Base-by-base conservation (phyloP, 108 stramenopile genomes). In the Halocafeteria seosinensis region DNA sequence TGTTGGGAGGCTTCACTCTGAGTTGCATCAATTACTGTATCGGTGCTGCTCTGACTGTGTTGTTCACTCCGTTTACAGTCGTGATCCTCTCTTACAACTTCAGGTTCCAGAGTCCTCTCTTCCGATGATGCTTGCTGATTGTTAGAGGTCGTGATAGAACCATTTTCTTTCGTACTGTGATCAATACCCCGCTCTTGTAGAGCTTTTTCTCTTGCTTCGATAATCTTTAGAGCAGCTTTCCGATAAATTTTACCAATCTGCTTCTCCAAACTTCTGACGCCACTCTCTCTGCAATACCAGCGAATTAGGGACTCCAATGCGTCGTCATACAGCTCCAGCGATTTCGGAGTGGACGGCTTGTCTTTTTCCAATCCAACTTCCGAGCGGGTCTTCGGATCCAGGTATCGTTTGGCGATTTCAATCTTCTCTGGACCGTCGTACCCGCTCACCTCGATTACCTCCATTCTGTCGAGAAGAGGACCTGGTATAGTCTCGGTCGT, bases 381-480 rank as follows among this genome's bases (percentile, higher is more conserved):
- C 13, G 72, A 71, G 78, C 88, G 82, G 5, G 92, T 84, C 71
- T 90, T 91, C 1, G 96, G 96, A 27, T 95, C 85, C 12, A 98
- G 68, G 66, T 95, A 94, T 55, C 89, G 83, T 70, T 88, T 81
- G 32, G 90, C 89, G 52, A 98, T 98, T 62, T 85, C 88, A 35
- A 98, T 69, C 73, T 98, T 98, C 42, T 98, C 96, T 27, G 87
- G 87, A 29, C 90, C 79, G 65, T 94, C 93, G 76, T 98, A 95
- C 21, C 95, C 96, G 53, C 89, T 88, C 11, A 98, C 69, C 37
- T 86, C 85, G 66, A 98, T 87, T 33, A 94, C 82, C 73, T 98
- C 96, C 93, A 98, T 95, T 28, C 96, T 79, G 71, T 98, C 96
- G 31, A 87, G 73, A 34, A 98, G 71, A 4, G 96, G 93, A 0